phyloP scores from a whole-genome alignment of 371 early-diverging fungal genomes.

The Apophysomyces trapeziformis region DNA sequence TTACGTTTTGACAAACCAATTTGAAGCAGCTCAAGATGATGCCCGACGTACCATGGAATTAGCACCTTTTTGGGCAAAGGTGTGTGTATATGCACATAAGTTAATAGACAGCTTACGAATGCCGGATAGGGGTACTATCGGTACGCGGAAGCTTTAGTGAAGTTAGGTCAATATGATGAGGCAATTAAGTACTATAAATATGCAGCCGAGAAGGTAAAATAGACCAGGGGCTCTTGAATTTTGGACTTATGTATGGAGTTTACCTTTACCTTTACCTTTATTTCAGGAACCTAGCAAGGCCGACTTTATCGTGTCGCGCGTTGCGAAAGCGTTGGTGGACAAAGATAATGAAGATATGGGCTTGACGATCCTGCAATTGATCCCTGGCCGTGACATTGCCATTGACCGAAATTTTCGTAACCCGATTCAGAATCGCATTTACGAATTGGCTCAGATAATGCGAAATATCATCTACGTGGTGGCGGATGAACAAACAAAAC shows the following conservation, averaged over 20 bases:
- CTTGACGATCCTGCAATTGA: slow-evolving; percentile 67
- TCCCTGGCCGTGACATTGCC: slow-evolving; percentile 75
- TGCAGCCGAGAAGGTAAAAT: slow-evolving; percentile 51
- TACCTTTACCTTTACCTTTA: not conserved
- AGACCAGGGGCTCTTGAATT: not conserved
- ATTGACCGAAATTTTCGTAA: slow-evolving; percentile 44
- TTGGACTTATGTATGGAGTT: not conserved
- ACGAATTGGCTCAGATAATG: slow-evolving; percentile 81
- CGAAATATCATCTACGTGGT: slow-evolving; percentile 83
- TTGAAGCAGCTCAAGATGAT: slow-evolving; percentile 66
- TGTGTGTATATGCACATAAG: slow-evolving; percentile 19
- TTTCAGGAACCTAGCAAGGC: slow-evolving; percentile 56
- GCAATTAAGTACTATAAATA: slow-evolving; percentile 63
- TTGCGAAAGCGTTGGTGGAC: slow-evolving; percentile 59
- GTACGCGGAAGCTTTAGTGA: slow-evolving; percentile 69
- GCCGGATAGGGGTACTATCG: slow-evolving; percentile 70
- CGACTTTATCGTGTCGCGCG: slow-evolving; percentile 52
- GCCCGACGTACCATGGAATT: slow-evolving; percentile 61
- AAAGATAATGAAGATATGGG: slow-evolving; percentile 62
- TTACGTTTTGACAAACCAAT: slow-evolving; percentile 48
- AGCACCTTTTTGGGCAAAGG: slow-evolving; percentile 79
- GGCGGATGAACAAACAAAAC: slow-evolving; percentile 63
- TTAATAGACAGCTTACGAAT: not conserved
- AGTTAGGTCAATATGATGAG: slow-evolving; percentile 55
- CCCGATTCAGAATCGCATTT: slow-evolving; percentile 77